Evolutionary conservation across 2,329 filamentous ascomycete species (phyloP).

Genomic region (Delphinella strobiligena): DNA sequence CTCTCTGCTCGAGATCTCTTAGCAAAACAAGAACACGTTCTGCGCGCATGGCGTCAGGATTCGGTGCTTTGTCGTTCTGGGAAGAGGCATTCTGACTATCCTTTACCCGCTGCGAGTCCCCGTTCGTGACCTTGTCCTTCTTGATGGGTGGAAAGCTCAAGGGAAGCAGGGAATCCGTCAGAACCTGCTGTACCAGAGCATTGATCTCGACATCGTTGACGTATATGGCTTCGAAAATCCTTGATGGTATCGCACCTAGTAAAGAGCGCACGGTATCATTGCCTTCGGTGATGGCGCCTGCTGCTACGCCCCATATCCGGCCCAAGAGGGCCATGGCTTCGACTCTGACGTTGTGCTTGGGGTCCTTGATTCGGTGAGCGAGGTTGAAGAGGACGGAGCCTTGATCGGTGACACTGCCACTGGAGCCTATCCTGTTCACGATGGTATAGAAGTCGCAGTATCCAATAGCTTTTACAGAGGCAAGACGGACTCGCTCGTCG

Average conservation of each 20-base stretch:
- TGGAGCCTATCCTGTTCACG: constrained; percentile 65
- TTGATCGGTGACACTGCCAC: constrained; percentile 61
- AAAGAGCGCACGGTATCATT: constrained; percentile 64
- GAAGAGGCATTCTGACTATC: constrained; percentile 40
- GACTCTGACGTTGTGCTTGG: constrained; percentile 65
- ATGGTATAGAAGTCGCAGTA: constrained; percentile 71
- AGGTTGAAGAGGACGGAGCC: constrained; percentile 72
- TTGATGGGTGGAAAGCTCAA: constrained; percentile 71
- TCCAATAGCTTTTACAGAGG: constrained; percentile 75
- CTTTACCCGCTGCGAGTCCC: constrained; percentile 48
- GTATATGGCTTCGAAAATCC: constrained; percentile 79
- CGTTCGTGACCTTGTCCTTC: constrained; percentile 30
- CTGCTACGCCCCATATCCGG: constrained; percentile 86
- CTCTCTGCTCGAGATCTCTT: constrained; percentile 61
- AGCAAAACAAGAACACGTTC: constrained; percentile 76
- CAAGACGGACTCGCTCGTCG: constrained; percentile 82
- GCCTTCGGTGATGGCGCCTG: constrained; percentile 72
- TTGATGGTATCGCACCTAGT: constrained; percentile 71
- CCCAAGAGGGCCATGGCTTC: constrained; percentile 78
- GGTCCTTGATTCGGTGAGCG: constrained; percentile 80
- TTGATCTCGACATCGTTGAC: constrained; percentile 83
- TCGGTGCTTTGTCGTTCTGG: constrained; percentile 32
- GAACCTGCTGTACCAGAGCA: constrained; percentile 67
- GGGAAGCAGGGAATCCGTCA: constrained; percentile 82
- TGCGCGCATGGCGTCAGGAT: constrained; percentile 66